These are phyloP conservation scores for Pleoardoris graminearum DNA, from an alignment of 2,329 filamentous ascomycete genomes.

Conservation along the genomic window DNA sequence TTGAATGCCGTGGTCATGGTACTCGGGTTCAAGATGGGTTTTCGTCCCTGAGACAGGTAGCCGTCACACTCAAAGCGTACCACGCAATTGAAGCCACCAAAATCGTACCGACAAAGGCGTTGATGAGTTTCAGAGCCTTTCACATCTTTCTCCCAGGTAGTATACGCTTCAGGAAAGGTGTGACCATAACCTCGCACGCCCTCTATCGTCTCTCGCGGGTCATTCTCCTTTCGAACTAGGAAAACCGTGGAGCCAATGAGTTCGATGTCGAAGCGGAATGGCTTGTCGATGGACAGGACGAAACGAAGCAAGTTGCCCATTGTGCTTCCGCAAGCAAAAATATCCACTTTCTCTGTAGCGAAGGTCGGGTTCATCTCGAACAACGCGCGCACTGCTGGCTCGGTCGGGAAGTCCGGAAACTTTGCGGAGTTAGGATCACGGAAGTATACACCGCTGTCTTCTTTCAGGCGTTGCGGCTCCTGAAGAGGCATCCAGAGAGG, in stretches of 20 bases:
- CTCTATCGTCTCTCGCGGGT: slow-evolving; percentile 59
- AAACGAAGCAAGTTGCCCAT: slow-evolving; percentile 65
- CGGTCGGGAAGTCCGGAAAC: slow-evolving; percentile 55
- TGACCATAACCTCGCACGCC: slow-evolving; percentile 66
- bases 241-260: slow-evolving; percentile 62
- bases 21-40: not conserved
- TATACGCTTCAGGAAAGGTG: slow-evolving; percentile 68
- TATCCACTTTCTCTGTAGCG: slow-evolving; percentile 49
- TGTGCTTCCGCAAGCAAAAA: slow-evolving; percentile 65
- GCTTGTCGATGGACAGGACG: slow-evolving; percentile 47
- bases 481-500: slow-evolving; percentile 55
- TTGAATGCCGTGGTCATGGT: not conserved
- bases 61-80: slow-evolving; percentile 64
- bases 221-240: slow-evolving; percentile 64
- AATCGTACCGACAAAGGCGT: slow-evolving; percentile 61
- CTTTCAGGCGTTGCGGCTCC: slow-evolving; percentile 38
- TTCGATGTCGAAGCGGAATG: slow-evolving; percentile 64
- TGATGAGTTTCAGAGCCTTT: slow-evolving; percentile 64
- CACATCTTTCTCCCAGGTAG: slow-evolving; percentile 62
- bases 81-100: slow-evolving; percentile 57
- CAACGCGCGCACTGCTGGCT: slow-evolving; percentile 54
- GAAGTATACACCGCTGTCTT: slow-evolving; percentile 56
- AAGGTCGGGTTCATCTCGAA: slow-evolving; percentile 47
- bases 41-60: slow-evolving; percentile 45
- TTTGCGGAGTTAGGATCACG: slow-evolving; percentile 59